Conservation (phyloP, 1,284 basidiomycete species). For the Leccinum huronense region DNA sequence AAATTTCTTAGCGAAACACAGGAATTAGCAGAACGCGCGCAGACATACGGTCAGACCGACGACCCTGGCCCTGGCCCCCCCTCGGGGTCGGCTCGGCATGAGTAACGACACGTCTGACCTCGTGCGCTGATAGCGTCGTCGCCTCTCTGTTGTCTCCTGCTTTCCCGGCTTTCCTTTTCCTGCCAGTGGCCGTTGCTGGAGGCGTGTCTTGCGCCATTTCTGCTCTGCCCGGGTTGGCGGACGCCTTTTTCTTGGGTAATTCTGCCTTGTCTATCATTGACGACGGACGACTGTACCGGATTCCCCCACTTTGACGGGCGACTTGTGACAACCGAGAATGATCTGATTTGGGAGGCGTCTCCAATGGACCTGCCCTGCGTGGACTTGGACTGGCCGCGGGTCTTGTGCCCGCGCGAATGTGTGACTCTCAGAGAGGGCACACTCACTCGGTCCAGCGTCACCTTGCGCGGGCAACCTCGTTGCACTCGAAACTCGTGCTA, state of each 20-base stretch:
- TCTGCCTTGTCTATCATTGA: constrained; percentile 33
- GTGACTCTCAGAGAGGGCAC: too few species aligned
- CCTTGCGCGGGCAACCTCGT: constrained; percentile 1
- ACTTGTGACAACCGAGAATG: constrained; percentile 16
- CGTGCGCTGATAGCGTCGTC: constrained; percentile 15
- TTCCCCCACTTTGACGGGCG: constrained; percentile 15
- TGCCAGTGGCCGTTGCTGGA: constrained; percentile 17
- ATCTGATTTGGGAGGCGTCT: constrained; percentile 32
- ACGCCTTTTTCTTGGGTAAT: constrained; percentile 25
- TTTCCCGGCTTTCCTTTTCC: constrained; percentile 33
- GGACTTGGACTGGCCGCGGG: constrained; percentile 4
- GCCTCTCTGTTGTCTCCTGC: constrained; percentile 10
- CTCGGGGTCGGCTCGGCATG: constrained; percentile 21
- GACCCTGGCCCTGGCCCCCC: constrained; percentile 29
- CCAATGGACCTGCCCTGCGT: constrained; percentile 18
- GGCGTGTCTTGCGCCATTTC: constrained; percentile 21
- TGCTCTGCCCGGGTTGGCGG: constrained; percentile 15
- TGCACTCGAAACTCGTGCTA: background rate
- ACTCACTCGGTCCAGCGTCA: background rate
- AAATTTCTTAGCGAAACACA: constrained; percentile 14
- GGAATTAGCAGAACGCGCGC: constrained; percentile 1
- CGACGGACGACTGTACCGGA: constrained; percentile 11
- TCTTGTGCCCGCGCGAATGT: constrained; percentile 13
- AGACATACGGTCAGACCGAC: constrained; percentile 34
- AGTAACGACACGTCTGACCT: constrained; percentile 14